These are phyloP conservation scores for Aspergillus funiculosus DNA, from an alignment of 495 filamentous ascomycete genomes.

Conservation along the genomic window DNA sequence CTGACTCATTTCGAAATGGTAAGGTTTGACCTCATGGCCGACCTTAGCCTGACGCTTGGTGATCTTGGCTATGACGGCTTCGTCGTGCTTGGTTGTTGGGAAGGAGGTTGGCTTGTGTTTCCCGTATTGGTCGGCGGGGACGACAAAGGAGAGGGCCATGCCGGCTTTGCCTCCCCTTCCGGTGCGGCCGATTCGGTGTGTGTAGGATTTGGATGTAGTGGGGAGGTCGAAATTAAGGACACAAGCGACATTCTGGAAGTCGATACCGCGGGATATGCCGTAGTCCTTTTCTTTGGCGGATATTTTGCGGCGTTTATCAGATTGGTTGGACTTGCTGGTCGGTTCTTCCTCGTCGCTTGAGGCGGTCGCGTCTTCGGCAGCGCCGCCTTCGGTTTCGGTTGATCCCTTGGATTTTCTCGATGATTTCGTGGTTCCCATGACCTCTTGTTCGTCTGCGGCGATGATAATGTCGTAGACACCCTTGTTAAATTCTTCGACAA, in stretches of 20 bases:
- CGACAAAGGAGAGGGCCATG: constrained; percentile 90
- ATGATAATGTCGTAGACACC: constrained; percentile 96
- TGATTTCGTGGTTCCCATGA: constrained; percentile 54
- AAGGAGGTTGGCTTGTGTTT: constrained; percentile 86
- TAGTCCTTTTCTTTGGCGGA: constrained; percentile 72
- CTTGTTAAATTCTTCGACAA: constrained; percentile 96
- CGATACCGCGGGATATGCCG: constrained; percentile 86
- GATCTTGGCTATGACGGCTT: constrained; percentile 71
- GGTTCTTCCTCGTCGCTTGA: constrained; percentile 30
- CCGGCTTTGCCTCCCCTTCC: constrained; percentile 84
- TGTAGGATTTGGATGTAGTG: constrained; percentile 81
- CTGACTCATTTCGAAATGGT: constrained; percentile 89
- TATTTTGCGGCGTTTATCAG: constrained; percentile 58
- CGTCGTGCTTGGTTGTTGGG: constrained; percentile 69
- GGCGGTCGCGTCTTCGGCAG: constrained; percentile 25
- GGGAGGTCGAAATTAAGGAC: constrained; percentile 98
- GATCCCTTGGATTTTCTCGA: constrained; percentile 19
- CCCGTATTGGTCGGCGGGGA: constrained; percentile 71
- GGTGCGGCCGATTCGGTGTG: constrained; percentile 90
- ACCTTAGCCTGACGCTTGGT: constrained; percentile 63
- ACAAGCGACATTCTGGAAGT: constrained; percentile 91
- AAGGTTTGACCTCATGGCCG: constrained; percentile 75
- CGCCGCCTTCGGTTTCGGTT: constrained; percentile 16
- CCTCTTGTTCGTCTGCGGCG: constrained; percentile 87
- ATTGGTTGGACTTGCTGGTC: constrained; percentile 21